Conservation (phyloP, 139 green algal species). For the Chlamydomonas schloesseri region DNA sequence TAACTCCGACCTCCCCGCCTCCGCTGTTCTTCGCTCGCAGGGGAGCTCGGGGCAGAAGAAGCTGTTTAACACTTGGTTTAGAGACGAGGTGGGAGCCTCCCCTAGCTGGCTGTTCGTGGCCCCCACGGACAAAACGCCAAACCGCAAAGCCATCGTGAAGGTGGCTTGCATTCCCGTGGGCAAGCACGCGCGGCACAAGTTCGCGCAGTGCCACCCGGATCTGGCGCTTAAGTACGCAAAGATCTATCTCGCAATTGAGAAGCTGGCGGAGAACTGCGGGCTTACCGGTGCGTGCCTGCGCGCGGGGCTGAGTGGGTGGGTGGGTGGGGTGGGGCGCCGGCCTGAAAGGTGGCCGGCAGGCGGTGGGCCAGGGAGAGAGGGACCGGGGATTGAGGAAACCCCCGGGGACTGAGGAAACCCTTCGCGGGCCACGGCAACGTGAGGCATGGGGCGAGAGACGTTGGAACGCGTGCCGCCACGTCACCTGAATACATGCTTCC, state of each 20-base stretch:
- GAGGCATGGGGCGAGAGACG: no score
- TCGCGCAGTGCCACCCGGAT: constrained; percentile 17
- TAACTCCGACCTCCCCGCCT: neutral
- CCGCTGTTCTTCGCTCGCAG: neutral
- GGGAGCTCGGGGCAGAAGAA: constrained; percentile 38
- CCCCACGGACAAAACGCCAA: constrained; percentile 29
- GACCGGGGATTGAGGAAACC: no score
- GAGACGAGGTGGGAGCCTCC: constrained; percentile 52
- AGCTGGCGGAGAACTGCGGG: constrained; percentile 51
- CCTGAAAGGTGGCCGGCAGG: no score
- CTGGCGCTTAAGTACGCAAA: constrained; percentile 41
- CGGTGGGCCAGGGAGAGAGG: no score
- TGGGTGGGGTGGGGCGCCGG: neutral
- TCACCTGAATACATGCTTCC: no score
- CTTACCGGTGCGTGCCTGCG: constrained; percentile 49
- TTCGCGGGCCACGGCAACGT: no score
- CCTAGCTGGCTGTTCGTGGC: constrained; percentile 59
- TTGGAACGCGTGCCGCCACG: no score
- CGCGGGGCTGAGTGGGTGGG: neutral
- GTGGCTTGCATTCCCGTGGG: constrained; percentile 57
- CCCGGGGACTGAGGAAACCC: no score
- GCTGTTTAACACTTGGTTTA: constrained; percentile 50
- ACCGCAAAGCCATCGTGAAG: constrained; percentile 53
- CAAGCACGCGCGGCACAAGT: constrained; percentile 32
- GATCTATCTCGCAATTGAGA: constrained; percentile 54